Percentiles rank a stretch among this genome's conserved stretches.
These are phyloP conservation scores for Aurifilum marmelostoma DNA, from an alignment of 2,329 filamentous ascomycete species.

Conservation along the genomic window DNA sequence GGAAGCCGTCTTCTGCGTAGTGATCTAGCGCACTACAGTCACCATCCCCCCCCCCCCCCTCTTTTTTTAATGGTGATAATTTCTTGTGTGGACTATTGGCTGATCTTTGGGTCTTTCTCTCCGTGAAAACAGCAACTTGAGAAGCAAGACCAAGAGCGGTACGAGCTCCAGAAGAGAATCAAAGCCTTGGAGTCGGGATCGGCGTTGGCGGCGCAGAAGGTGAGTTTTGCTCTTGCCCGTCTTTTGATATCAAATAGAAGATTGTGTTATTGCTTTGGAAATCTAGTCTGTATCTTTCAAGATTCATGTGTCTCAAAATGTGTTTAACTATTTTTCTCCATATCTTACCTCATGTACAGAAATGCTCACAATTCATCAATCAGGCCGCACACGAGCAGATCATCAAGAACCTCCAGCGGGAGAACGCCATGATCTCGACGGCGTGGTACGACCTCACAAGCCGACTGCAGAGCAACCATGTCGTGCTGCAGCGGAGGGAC, in stretches of 20 bases:
- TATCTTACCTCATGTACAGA: background rate
- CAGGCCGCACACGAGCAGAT: constrained; percentile 57
- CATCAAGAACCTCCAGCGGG: constrained; percentile 72
- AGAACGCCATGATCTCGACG: constrained; percentile 78
- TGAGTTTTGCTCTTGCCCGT: constrained; percentile 41
- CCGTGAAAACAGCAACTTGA: constrained; percentile 56
- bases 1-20: constrained; percentile 20
- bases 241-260: constrained; percentile 4
- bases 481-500: constrained; percentile 76
- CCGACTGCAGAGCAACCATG: constrained; percentile 80
- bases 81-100: constrained; percentile 22
- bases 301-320: background rate
- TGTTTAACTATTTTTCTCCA: background rate
- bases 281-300: constrained; percentile 1
- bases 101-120: constrained; percentile 30
- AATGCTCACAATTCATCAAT: constrained; percentile 20
- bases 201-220: constrained; percentile 55
- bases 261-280: constrained; percentile 17
- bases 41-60: background rate
- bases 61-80: background rate
- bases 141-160: constrained; percentile 58
- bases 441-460: constrained; percentile 85
- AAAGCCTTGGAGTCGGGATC: constrained; percentile 56
- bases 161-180: constrained; percentile 58
- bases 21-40: background rate